Conservation (phyloP, 2,329 filamentous ascomycete species). For the Talaromyces pinophilus region DNA sequence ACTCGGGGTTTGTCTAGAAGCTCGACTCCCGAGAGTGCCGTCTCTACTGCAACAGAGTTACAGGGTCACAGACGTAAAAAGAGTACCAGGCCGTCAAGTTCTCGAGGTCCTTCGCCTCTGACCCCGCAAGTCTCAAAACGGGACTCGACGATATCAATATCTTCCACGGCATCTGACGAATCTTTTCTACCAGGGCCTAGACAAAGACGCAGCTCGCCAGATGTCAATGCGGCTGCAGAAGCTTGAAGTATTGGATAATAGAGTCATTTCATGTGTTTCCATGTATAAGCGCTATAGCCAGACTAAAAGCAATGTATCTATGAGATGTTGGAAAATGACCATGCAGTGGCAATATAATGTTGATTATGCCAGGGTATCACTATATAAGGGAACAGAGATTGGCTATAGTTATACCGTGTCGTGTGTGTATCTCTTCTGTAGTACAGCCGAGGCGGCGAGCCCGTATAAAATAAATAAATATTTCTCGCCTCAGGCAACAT, state of each 20-base stretch:
- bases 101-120: conserved; percentile 38
- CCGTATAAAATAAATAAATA: not conserved
- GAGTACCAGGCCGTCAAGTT: conserved; percentile 29
- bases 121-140: conserved; percentile 42
- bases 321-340: not conserved
- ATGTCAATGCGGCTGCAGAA: conserved; percentile 18
- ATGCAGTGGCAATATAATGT: not conserved
- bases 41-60: conserved; percentile 31
- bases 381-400: not conserved
- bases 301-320: conserved; percentile 13
- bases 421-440: not conserved
- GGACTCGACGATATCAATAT: conserved; percentile 32
- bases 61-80: conserved; percentile 36
- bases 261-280: not conserved
- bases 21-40: conserved; percentile 42
- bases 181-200: conserved; percentile 31
- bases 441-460: conserved; percentile 9
- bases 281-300: conserved; percentile 2
- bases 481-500: conserved; percentile 21
- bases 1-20: conserved; percentile 45
- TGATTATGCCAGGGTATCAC: not conserved
- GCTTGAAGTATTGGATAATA: conserved; percentile 8
- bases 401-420: not conserved
- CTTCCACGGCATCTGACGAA: conserved; percentile 41
- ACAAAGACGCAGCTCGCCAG: conserved; percentile 27